Conservation (phyloP, 208 protist genomes). For the Leishmania aethiopica region DNA sequence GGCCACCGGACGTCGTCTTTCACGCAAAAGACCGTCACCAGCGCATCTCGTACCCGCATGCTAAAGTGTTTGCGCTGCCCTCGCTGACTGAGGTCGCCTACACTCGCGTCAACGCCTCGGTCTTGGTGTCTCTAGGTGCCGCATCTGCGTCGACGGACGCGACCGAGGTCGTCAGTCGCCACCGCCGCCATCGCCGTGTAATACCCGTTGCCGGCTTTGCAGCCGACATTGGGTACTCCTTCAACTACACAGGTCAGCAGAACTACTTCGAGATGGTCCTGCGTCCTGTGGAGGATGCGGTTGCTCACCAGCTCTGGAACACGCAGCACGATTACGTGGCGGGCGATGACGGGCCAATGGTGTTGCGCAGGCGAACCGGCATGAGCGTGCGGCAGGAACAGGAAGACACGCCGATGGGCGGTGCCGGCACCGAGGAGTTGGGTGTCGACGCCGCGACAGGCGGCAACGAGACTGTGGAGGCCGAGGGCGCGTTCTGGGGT, state of each 20-base stretch:
- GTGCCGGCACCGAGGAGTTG: background rate
- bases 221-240: constrained; percentile 57
- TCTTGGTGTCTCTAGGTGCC: background rate
- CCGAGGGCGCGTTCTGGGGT: background rate
- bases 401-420: background rate
- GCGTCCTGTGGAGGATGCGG: constrained; percentile 25
- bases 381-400: constrained; percentile 3
- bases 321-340: constrained; percentile 35
- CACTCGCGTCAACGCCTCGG: constrained; percentile 2
- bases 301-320: constrained; percentile 48
- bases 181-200: constrained; percentile 32
- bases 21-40: constrained; percentile 43
- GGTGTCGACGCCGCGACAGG: background rate
- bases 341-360: constrained; percentile 15
- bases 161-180: background rate
- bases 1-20: constrained; percentile 68
- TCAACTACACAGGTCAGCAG: constrained; percentile 65
- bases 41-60: constrained; percentile 12
- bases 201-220: constrained; percentile 71
- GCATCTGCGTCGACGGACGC: background rate
- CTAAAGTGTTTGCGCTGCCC: constrained; percentile 38
- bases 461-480: background rate
- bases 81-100: constrained; percentile 37
- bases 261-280: constrained; percentile 60
- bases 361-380: constrained; percentile 17